phyloP scores from a whole-genome alignment of 148 eudicot genomes.

The Chenopodium album region DNA sequence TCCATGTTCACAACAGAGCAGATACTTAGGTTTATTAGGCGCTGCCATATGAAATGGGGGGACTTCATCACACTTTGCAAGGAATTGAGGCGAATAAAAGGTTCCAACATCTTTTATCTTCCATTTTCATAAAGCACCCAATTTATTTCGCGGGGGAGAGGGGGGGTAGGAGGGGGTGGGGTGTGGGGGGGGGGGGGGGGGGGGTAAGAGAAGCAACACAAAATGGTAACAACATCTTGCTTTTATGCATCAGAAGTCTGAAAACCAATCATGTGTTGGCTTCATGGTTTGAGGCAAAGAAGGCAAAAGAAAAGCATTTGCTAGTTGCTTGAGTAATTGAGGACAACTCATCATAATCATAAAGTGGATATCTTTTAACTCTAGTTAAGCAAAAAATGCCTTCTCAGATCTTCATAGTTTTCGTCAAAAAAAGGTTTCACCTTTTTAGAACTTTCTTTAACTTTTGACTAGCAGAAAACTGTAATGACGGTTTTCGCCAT shows the following conservation, averaged over 20 bases:
- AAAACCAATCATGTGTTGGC: not conserved
- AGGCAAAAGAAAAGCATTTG: not conserved
- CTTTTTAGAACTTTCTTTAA: not conserved
- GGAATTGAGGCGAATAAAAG: conserved; percentile 96
- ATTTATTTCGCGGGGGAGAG: not conserved
- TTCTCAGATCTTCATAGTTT: too few species aligned
- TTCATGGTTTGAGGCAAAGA: not conserved
- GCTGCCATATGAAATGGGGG: conserved; percentile 99
- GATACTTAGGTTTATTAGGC: conserved; percentile 88
- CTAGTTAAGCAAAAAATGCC: not conserved
- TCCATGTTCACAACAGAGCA: conserved; percentile 97
- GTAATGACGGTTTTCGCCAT: not conserved
- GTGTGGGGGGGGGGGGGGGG: too few species aligned
- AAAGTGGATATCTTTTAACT: not conserved
- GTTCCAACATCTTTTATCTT: conserved; percentile 30
- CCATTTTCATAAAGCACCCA: not conserved
- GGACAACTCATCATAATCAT: not conserved
- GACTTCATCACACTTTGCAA: conserved; percentile 94
- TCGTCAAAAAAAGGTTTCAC: not conserved
- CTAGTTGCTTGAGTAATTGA: not conserved
- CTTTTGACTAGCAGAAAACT: not conserved
- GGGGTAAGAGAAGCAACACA: not conserved
- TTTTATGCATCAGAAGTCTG: not conserved
- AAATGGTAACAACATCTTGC: not conserved
- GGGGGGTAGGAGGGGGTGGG: too few species aligned